Evolutionary conservation across 352 stramenopile genomes (phyloP), one percentile per base, ranked within the genome.

Genomic region (Phytophthora idaei): DNA sequence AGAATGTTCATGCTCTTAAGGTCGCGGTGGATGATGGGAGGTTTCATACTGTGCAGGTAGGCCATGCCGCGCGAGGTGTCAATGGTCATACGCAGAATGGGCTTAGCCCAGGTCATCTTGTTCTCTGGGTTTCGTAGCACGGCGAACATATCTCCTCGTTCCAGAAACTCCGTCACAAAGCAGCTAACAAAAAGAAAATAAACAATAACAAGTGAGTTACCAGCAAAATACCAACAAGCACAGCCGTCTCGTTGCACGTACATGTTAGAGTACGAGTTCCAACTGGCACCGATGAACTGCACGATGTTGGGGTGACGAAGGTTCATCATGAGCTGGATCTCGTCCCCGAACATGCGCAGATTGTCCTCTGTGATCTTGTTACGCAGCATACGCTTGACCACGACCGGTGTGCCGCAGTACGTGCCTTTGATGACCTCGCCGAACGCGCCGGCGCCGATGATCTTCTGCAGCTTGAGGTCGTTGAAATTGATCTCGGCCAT

Each of bases 11-110:
- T 94, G 58, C 80, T 93, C 76, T 99, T 99, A 57, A 99, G 83
- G 80, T 99, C 97, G 21, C 97, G 94, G 83, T 99, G 98, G 70
- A 99, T 99, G 74, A 99, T 98, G 9, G 95, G 94, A 21, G 97
- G 97, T 68, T 99, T 94, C 82, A 98, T 98, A 47, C 87, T 96
- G 85, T 99, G 98, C 54, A 99, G 78, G 76, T 99, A 99, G 63
- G 96, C 88, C 81, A 99, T 99, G 55, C 95, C 97, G 55, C 93
- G 89, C 28, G 95, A 97, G 29, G 90, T 94, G 67, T 97, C 90
- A 46, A 96, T 95, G 52, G 90, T 91, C 84, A 96, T 93, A 60
- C 87, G 79, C 53, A 95, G 66, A 44, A 98, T 83, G 21, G 89
- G 89, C 27, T 96, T 89, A 12, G 84, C 83, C 89, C 89, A 96